Percentiles rank a stretch among this genome's conserved stretches.
Conservation (phyloP, 2,329 filamentous ascomycete genomes). For the Cercospora brassicicola region DNA sequence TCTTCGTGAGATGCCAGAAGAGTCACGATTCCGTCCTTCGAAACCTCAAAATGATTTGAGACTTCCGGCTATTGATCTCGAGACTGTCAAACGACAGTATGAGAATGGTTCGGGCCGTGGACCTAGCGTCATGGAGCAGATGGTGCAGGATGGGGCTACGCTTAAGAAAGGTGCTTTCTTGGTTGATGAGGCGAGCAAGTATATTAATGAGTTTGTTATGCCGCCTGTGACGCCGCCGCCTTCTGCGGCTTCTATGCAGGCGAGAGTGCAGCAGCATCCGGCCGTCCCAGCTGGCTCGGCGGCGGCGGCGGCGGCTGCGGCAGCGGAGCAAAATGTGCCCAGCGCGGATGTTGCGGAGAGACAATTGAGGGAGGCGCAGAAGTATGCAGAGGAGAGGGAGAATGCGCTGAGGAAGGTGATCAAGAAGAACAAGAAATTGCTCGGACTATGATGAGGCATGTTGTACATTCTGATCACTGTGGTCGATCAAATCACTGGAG, state of each 20-base stretch:
- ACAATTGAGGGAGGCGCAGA: constrained; percentile 35
- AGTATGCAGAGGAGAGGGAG: constrained; percentile 40
- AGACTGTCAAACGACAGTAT: constrained; percentile 32
- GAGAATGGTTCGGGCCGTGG: constrained; percentile 34
- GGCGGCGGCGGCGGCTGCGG: background rate
- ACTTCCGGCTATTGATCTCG: constrained; percentile 37
- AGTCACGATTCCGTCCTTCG: constrained; percentile 32
- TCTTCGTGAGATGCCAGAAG: constrained; percentile 47
- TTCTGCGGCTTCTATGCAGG: constrained; percentile 15
- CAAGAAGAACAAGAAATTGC: constrained; percentile 40
- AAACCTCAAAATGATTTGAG: constrained; percentile 37
- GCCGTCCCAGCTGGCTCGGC: background rate
- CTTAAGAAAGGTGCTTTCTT: constrained; percentile 42
- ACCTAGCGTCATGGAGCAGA: constrained; percentile 42
- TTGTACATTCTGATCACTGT: background rate
- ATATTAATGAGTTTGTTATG: constrained; percentile 44
- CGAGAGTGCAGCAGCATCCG: background rate
- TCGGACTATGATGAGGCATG: constrained; percentile 28
- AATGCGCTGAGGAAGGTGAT: constrained; percentile 36
- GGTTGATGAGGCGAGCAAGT: constrained; percentile 41
- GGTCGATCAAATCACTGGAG: background rate
- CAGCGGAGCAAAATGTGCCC: constrained; percentile 16
- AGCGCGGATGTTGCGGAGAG: constrained; percentile 37
- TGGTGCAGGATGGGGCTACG: constrained; percentile 40
- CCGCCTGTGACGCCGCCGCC: constrained; percentile 38